Conservation (phyloP, 1,284 basidiomycete species). For the Wolfiporia cocos region DNA sequence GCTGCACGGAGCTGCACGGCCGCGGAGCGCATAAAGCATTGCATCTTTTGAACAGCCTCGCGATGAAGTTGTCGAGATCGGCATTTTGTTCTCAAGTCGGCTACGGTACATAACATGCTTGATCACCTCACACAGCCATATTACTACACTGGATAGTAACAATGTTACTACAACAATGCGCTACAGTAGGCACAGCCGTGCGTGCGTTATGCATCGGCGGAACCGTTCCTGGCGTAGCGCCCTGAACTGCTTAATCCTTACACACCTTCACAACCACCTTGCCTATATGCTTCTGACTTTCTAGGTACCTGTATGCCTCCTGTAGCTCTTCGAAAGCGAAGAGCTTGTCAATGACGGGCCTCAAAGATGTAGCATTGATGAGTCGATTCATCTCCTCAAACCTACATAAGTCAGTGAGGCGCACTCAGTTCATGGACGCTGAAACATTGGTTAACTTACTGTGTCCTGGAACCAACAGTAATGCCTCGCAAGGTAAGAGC, state of each 20-base stretch:
- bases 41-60: too few relatives aligned
- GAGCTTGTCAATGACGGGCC: slow-evolving; percentile 34
- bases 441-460: slow-evolving; percentile 2
- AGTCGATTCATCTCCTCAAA: slow-evolving; percentile 34
- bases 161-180: too few relatives aligned
- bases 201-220: too few relatives aligned
- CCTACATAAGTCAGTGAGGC: slow-evolving; percentile 2
- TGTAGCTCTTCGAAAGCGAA: slow-evolving; percentile 32
- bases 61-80: too few relatives aligned
- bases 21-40: too few relatives aligned
- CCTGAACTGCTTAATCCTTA: slow-evolving; percentile 14
- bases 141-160: too few relatives aligned
- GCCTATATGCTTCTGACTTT: slow-evolving; percentile 28
- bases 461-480: background rate
- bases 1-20: too few relatives aligned
- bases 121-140: too few relatives aligned
- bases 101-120: too few relatives aligned
- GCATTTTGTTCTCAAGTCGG: too few relatives aligned
- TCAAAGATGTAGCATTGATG: slow-evolving; percentile 26
- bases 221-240: too few relatives aligned
- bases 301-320: slow-evolving; percentile 32
- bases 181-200: too few relatives aligned
- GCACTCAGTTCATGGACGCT: background rate
- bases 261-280: slow-evolving; percentile 30
- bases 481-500: background rate